A percentile compares a stretch with the other conserved stretches of the same genome.
Conservation (phyloP, 2,329 filamentous ascomycete genomes). For the Colletotrichum theobromicola region DNA sequence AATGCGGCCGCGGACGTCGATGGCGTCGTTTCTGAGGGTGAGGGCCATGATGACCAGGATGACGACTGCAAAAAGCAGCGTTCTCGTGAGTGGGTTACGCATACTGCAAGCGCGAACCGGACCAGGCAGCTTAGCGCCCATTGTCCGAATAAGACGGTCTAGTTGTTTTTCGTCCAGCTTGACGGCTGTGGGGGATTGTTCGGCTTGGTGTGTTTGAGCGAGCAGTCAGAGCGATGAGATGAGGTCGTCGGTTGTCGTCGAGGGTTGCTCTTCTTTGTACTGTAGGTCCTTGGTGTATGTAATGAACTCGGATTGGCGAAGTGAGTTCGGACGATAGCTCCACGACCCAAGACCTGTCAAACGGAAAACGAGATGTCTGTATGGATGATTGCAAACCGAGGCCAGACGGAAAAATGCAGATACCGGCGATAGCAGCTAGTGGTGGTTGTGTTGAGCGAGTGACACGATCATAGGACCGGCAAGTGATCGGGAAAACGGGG, state of each 20-base stretch:
- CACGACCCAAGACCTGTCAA: background rate
- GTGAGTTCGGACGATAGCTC: background rate
- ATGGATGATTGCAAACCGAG: background rate
- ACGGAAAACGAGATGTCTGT: background rate
- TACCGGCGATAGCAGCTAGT: constrained; percentile 8
- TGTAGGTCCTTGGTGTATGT: background rate
- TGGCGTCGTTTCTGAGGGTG: constrained; percentile 45
- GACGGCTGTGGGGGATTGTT: background rate
- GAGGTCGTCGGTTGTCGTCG: background rate
- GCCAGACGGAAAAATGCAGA: background rate
- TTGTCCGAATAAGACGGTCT: constrained; percentile 19
- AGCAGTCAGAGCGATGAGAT: background rate
- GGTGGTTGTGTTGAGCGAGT: constrained; percentile 17
- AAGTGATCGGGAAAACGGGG: constrained; percentile 17
- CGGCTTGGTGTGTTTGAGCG: background rate
- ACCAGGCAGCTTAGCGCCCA: constrained; percentile 44
- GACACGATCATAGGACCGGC: constrained; percentile 24
- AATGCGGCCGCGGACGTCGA: constrained; percentile 44
- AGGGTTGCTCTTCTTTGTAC: background rate
- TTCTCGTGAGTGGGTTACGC: constrained; percentile 53
- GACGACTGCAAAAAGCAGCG: constrained; percentile 46
- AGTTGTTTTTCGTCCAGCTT: constrained; percentile 21
- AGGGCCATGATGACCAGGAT: constrained; percentile 47
- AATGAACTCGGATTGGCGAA: background rate
- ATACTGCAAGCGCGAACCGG: constrained; percentile 51